Base-by-base conservation (phyloP, 2,329 filamentous ascomycete genomes). In the Orbilia blumenaviensis region DNA sequence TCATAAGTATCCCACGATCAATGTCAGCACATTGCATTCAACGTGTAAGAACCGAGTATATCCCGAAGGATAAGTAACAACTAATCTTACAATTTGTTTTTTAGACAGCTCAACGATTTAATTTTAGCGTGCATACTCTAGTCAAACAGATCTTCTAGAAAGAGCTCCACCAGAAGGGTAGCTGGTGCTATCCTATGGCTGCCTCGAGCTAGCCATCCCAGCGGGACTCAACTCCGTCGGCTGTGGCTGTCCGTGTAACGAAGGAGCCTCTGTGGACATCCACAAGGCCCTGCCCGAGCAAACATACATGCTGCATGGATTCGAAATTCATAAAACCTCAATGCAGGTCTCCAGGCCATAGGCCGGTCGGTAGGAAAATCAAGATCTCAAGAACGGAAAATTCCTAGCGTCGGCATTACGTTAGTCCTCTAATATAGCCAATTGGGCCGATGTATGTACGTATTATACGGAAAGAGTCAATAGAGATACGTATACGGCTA, bases 161-260 rank as follows among this genome's bases (percentile, higher is more conserved):
- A 50, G 42, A 46, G 42, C 42, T 46, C 42, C 42, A 46, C 18
- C 42, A 34, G 41, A 63, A n/a, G n/a, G n/a, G n/a, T n/a, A n/a
- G n/a, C n/a, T n/a, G n/a, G n/a, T n/a, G n/a, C n/a, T n/a, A n/a
- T n/a, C n/a, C n/a, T n/a, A n/a, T n/a, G n/a, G n/a, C n/a, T n/a
- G 41, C 60, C 50, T 27, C 18, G 32, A 48, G 18, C 6, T 44
- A 48, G 48, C 50, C 52, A 34, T n/a, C 54, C 34, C 42, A 27
- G 58, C 66, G 66, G 66, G 66, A 68, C 66, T 36, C 41, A 1
- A 42, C 16, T 48, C 66, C 66, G 66, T 68, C 66, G 66, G 66
- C 66, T 61, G 54, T 50, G 66, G 54, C 52, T 61, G 41, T 27
- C 66, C 52, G 52, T 61, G 54, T 48, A 50, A 61, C 64, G 6